Base-by-base conservation (phyloP, 2,329 filamentous ascomycete species). In the Lasiodiplodia citricola region DNA sequence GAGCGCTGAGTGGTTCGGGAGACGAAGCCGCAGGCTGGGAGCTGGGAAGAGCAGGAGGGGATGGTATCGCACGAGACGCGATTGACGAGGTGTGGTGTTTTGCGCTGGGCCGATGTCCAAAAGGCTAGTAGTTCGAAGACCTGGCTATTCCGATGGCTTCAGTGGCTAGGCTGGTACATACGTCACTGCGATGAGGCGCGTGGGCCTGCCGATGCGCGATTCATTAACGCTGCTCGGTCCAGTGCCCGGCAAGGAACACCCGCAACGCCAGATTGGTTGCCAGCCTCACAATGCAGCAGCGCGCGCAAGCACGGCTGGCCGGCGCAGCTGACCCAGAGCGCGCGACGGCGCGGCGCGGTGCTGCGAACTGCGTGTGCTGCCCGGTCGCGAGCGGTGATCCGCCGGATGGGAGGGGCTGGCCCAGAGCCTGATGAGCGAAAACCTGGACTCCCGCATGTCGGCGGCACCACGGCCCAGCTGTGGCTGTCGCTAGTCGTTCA, bases 41-140 rank as follows among this genome's bases (percentile, higher is more conserved):
- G 47, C 38, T 10, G 44, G 28, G 60, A 64, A 35, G 47, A 38
- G 60, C 60, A 64, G 60, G 60, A 64, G 60, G 25, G 60, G 60
- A 50, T 47, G 47, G 25, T 47, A 38, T 4, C 23, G 47, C 44
- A 21, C n/a, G n/a, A 38, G 60, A 41, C 52, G 60, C 60, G 60
- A 64, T 64, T 64, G 60, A 64, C n/a, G 60, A 64, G 60, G 60
- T 47, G 47, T 64, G 60, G 60, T 64, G 60, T 64, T 64, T 47
- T 52, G 60, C 60, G 60, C 60, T 64, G 52, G 47, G 47, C 60
- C 44, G 47, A 23, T 64, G n/a, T n/a, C 60, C 60, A 64, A 50
- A 35, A 35, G 31, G 31, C 47, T 64, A 64, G 44, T 35, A 64
- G 47, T 14, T 31, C 44, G 44, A 47, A 64, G 60, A 64, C 31